phyloP scores from a whole-genome alignment of 2,329 filamentous ascomycete species.

The Xylariaceae sp. region DNA sequence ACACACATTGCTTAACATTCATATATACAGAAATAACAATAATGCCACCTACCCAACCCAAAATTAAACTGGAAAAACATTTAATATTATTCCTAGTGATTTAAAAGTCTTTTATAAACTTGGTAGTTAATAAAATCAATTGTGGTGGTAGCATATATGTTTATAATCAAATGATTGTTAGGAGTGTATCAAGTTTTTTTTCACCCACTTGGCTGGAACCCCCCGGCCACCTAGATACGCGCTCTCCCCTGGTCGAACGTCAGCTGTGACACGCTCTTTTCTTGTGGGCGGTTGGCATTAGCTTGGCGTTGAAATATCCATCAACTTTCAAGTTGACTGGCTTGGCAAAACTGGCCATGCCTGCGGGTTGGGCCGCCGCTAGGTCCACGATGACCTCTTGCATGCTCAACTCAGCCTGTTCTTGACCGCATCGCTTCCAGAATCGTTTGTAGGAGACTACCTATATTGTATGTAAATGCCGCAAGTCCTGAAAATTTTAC shows the following conservation, averaged over 20 bases:
- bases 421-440: neutral
- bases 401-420: neutral
- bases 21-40: no score
- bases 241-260: conserved; percentile 13
- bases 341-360: conserved; percentile 6
- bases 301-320: conserved; percentile 6
- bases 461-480: conserved; percentile 14
- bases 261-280: conserved; percentile 15
- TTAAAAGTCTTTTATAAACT: no score
- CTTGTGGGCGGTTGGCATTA: neutral
- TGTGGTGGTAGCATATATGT: no score
- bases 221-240: conserved; percentile 4
- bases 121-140: no score
- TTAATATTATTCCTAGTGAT: no score
- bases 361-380: conserved; percentile 26
- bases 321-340: conserved; percentile 1
- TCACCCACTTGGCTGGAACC: conserved; percentile 7
- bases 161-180: no score
- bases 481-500: neutral
- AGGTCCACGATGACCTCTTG: conserved; percentile 17
- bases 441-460: neutral
- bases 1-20: no score
- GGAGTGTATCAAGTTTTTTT: no score
- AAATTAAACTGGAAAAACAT: no score
- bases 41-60: no score